Evolutionary conservation across 805 yeast species (phyloP).

Genomic region (Metschnikowia kofuensis): DNA sequence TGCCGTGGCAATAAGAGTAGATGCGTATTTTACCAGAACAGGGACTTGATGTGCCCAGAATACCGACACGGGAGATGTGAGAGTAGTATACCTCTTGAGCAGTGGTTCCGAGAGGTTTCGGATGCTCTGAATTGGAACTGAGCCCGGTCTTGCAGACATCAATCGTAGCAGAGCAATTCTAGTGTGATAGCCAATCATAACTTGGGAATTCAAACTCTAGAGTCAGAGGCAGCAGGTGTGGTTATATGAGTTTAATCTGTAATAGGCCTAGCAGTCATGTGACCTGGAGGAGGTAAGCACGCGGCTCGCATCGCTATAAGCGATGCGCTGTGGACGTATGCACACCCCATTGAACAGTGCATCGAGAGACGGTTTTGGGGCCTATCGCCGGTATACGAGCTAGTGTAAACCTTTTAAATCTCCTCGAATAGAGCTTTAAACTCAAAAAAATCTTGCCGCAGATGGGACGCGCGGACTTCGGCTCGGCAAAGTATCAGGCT

Average conservation of each 20-base stretch:
- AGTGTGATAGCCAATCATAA: neutral
- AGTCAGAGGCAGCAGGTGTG: no score
- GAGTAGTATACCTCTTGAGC: slow-evolving; percentile 29
- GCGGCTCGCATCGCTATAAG: no score
- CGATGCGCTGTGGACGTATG: no score
- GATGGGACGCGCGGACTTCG: slow-evolving; percentile 38
- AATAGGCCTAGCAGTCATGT: no score
- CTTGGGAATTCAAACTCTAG: neutral
- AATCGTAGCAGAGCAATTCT: neutral
- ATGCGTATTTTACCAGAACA: slow-evolving; percentile 26
- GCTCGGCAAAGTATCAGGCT: slow-evolving; percentile 60
- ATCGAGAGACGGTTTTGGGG: no score
- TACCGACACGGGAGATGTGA: slow-evolving; percentile 21
- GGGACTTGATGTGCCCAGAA: slow-evolving; percentile 30
- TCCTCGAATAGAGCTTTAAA: no score
- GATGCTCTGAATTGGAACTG: neutral
- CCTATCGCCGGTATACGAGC: no score
- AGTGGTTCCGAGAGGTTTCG: slow-evolving; percentile 26
- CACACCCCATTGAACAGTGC: no score
- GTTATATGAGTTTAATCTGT: no score
- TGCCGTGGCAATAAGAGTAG: slow-evolving; percentile 25
- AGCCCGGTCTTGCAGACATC: neutral
- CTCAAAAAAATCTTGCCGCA: no score
- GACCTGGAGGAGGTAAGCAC: no score
- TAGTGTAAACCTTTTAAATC: no score